Conservation (phyloP, 768 basidiomycete species). For the Rhizopogon roseolus region DNA sequence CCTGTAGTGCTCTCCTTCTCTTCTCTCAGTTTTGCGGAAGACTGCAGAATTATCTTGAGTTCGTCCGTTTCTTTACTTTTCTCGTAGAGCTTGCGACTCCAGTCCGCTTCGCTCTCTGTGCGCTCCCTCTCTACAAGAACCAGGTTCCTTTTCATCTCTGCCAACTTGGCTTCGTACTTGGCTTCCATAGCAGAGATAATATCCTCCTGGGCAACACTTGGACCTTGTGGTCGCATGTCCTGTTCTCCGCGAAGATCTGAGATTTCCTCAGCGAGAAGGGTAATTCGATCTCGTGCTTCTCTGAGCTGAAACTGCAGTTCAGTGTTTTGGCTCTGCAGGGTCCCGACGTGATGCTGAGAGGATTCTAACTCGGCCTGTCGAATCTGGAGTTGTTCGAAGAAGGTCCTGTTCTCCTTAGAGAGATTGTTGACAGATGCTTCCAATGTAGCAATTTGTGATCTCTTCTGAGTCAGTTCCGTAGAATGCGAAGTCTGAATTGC, state of each 20-base stretch:
- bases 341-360: slow-evolving; percentile 68
- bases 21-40: slow-evolving; percentile 54
- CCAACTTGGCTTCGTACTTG: slow-evolving; percentile 71
- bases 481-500: slow-evolving; percentile 54
- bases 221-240: slow-evolving; percentile 36
- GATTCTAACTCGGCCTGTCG: slow-evolving; percentile 91
- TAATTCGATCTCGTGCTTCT: slow-evolving; percentile 69
- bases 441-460: slow-evolving; percentile 60
- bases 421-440: slow-evolving; percentile 68
- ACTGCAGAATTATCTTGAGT: slow-evolving; percentile 54
- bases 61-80: slow-evolving; percentile 76
- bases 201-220: slow-evolving; percentile 52
- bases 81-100: slow-evolving; percentile 80
- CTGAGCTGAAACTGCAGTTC: slow-evolving; percentile 86
- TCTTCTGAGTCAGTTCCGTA: slow-evolving; percentile 60
- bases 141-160: slow-evolving; percentile 66
- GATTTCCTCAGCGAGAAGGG: slow-evolving; percentile 68
- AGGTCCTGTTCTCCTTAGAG: slow-evolving; percentile 65
- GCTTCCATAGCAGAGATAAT: slow-evolving; percentile 69
- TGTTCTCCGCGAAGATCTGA: slow-evolving; percentile 59
- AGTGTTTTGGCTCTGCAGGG: slow-evolving; percentile 68
- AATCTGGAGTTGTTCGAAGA: slow-evolving; percentile 84
- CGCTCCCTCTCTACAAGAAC: slow-evolving; percentile 73
- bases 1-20: slow-evolving; percentile 48
- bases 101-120: slow-evolving; percentile 82